Conservation (phyloP, 768 basidiomycete genomes). For the Kwoniella pini region DNA sequence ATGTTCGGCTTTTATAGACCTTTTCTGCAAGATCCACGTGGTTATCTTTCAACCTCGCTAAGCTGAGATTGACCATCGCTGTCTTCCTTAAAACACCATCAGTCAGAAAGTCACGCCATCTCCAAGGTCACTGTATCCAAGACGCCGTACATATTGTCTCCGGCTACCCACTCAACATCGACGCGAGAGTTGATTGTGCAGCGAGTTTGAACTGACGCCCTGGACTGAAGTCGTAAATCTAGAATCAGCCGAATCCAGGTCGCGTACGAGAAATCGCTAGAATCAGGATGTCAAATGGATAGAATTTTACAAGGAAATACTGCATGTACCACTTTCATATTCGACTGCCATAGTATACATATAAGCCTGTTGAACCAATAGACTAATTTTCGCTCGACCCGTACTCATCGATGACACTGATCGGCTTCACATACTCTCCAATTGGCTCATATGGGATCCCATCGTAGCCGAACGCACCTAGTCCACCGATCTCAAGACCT, state of each 20-base stretch:
- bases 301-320: constrained; percentile 4
- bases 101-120: neutral
- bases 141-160: neutral
- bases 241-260: constrained; percentile 2
- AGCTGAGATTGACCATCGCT: too few relatives aligned
- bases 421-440: constrained; percentile 26
- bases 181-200: neutral
- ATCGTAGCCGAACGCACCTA: constrained; percentile 61
- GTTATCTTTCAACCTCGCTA: too few relatives aligned
- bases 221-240: constrained; percentile 7
- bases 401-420: constrained; percentile 33
- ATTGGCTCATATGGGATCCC: constrained; percentile 25
- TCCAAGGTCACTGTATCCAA: constrained; percentile 4
- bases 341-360: neutral
- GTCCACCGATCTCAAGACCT: constrained; percentile 62
- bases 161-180: neutral
- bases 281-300: neutral
- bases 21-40: too few relatives aligned
- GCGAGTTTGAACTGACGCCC: neutral
- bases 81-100: too few relatives aligned
- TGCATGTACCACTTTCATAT: neutral
- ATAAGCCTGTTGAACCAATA: neutral
- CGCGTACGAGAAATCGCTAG: constrained; percentile 1
- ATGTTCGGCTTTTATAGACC: too few relatives aligned
- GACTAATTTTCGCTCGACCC: neutral